A percentile compares a stretch with the other conserved stretches of the same genome.
phyloP scores from a whole-genome alignment of 371 early-diverging fungal genomes.

The Mucor racemosus region DNA sequence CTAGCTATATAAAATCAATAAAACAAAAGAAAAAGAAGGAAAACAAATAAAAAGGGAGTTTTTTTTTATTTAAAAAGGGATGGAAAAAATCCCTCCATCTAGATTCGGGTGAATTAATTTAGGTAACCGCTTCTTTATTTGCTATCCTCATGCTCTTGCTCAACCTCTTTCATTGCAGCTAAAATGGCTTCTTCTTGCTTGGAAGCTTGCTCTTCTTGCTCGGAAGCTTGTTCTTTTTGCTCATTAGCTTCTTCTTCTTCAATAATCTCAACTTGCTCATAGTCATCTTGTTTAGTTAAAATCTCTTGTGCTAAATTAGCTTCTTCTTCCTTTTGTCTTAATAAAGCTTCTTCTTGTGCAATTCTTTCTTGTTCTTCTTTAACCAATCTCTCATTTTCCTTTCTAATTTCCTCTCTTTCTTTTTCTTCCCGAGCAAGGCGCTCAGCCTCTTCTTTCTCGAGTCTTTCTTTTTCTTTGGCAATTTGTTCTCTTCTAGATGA shows the following conservation, averaged over 20 bases:
- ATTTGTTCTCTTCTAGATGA: conserved; percentile 17
- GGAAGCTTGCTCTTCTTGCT: background rate
- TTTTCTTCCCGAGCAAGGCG: conserved; percentile 14
- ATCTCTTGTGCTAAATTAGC: conserved; percentile 5
- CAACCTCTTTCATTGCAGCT: conserved; percentile 21
- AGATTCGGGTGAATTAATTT: conserved; percentile 11
- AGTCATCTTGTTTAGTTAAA: conserved; percentile 1
- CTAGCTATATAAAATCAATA: too few species aligned
- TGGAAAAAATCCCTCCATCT: conserved; percentile 7
- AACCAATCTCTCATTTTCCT: conserved; percentile 13
- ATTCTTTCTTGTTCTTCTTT: conserved; percentile 21
- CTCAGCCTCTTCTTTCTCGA: conserved; percentile 27
- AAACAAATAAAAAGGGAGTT: background rate
- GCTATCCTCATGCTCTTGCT: conserved; percentile 14
- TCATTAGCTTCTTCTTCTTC: background rate
- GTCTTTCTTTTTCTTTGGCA: conserved; percentile 18
- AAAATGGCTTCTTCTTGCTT: conserved; percentile 13
- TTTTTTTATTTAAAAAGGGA: conserved; percentile 1
- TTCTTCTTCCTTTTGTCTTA: conserved; percentile 21
- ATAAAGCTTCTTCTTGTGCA: conserved; percentile 24
- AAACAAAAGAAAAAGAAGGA: conserved; percentile 6
- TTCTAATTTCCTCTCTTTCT: conserved; percentile 9
- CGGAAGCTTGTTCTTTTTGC: background rate
- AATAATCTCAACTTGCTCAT: conserved; percentile 2
- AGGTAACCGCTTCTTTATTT: conserved; percentile 13